Evolutionary conservation across 2,329 filamentous ascomycete genomes (phyloP).

Genomic region (Monilinia fructigena): DNA sequence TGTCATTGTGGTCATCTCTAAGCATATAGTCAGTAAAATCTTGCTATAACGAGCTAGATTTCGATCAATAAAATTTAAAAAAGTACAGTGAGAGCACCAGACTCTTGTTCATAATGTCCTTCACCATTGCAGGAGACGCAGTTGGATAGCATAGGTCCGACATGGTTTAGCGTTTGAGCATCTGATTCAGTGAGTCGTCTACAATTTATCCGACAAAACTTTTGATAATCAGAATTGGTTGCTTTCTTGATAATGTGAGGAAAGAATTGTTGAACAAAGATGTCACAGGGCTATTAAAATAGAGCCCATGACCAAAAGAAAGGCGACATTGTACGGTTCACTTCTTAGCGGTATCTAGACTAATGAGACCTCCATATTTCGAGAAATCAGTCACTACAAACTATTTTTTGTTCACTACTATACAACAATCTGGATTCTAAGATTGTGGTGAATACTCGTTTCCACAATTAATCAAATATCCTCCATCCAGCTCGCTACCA

Average conservation of each 20-base stretch:
- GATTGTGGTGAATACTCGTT: too few relatives aligned
- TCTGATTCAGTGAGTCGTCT: not conserved
- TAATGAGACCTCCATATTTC: too few relatives aligned
- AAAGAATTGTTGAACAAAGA: not conserved
- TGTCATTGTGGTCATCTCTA: not conserved
- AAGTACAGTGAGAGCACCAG: not conserved
- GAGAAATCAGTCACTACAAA: too few relatives aligned
- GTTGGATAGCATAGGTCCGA: not conserved
- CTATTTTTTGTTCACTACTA: too few relatives aligned
- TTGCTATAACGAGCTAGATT: too few relatives aligned
- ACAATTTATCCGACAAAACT: not conserved
- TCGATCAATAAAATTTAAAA: not conserved
- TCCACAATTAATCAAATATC: too few relatives aligned
- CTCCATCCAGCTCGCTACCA: too few relatives aligned
- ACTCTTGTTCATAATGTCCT: not conserved
- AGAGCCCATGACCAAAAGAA: too few relatives aligned
- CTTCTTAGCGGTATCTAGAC: too few relatives aligned
- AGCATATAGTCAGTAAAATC: not conserved
- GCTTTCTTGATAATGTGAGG: not conserved
- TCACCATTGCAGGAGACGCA: not conserved
- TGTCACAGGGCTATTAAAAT: too few relatives aligned
- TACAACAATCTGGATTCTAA: too few relatives aligned
- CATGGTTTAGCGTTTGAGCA: not conserved
- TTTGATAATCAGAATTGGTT: not conserved
- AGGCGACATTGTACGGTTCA: too few relatives aligned